phyloP scores from a whole-genome alignment of 176 grass and related monocot species.

The Oryza rufipogon region DNA sequence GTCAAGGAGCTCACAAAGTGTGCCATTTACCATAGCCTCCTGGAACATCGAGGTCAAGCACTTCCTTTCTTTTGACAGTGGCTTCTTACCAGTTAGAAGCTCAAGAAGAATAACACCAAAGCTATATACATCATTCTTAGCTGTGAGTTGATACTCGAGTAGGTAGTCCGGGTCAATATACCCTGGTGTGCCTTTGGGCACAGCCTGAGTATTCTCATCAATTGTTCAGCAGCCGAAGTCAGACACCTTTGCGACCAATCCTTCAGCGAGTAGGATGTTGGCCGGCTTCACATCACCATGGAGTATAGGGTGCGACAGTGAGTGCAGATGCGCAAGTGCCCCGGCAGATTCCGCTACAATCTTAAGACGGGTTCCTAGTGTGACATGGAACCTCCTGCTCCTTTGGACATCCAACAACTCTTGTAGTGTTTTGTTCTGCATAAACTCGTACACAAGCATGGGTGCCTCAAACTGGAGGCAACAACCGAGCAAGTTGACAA shows the following conservation, averaged over 20 bases:
- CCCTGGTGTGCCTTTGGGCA: not conserved
- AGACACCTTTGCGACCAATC: not conserved
- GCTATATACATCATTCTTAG: conserved; percentile 42
- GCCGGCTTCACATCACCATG: not conserved
- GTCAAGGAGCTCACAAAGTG: not conserved
- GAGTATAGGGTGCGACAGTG: not conserved
- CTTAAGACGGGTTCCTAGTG: not conserved
- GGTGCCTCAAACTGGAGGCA: no score
- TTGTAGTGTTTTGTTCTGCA: no score
- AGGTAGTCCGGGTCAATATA: no score
- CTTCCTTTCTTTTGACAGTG: not conserved
- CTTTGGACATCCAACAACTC: no score
- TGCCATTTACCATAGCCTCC: conserved; percentile 16
- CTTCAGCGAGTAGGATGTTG: not conserved
- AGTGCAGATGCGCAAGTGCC: not conserved
- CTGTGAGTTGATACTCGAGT: not conserved
- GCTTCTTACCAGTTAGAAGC: conserved; percentile 25
- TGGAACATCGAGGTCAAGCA: conserved; percentile 15
- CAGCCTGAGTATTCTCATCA: not conserved
- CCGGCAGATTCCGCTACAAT: not conserved
- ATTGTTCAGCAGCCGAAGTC: not conserved
- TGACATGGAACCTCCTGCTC: no score
- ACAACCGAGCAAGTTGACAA: no score
- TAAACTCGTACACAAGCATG: no score
- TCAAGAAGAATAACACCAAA: conserved; percentile 38